A percentile compares a stretch with the other conserved stretches of the same genome.
phyloP scores from a whole-genome alignment of 257 asterid genomes.

The Petunia axillaris region DNA sequence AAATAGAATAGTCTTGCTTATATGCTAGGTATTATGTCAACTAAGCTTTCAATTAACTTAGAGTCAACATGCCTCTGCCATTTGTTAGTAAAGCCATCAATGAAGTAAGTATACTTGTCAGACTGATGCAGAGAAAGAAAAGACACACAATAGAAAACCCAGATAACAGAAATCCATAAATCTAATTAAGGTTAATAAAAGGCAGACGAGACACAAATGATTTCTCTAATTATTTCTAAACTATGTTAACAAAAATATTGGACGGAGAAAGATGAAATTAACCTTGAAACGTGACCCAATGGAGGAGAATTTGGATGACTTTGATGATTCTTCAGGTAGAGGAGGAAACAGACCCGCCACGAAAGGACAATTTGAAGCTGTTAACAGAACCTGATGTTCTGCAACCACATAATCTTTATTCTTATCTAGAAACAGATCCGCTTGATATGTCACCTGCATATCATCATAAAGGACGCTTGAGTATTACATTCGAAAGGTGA shows the following conservation, averaged over 20 bases:
- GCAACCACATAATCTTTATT: slow-evolving; percentile 99
- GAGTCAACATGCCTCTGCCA: not conserved
- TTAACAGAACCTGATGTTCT: slow-evolving; percentile 92
- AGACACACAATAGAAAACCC: not conserved
- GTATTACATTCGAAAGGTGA: slow-evolving; percentile 3
- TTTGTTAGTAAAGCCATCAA: slow-evolving; percentile 3
- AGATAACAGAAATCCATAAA: slow-evolving; percentile 7
- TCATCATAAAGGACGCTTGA: slow-evolving; percentile 30
- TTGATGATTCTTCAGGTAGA: slow-evolving; percentile 88
- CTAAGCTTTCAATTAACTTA: not conserved
- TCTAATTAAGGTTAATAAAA: slow-evolving; percentile 14
- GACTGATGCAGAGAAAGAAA: not conserved
- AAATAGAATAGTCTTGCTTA: not conserved
- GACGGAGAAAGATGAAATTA: slow-evolving; percentile 21
- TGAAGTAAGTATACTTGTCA: not conserved
- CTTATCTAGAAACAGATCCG: slow-evolving; percentile 95
- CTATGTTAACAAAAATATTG: slow-evolving; percentile 13
- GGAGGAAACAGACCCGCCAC: slow-evolving; percentile 95
- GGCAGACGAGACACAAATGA: not conserved
- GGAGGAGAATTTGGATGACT: slow-evolving; percentile 97
- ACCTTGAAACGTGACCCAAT: slow-evolving; percentile 99
- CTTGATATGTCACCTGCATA: slow-evolving; percentile 83
- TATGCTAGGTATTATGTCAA: not conserved
- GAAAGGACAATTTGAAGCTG: slow-evolving; percentile 85
- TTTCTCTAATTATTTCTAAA: not conserved